A percentile compares a stretch with the other conserved stretches of the same genome.
Evolutionary conservation across 345 rosid genomes (phyloP).

Genomic region (Citrus reticulata): DNA sequence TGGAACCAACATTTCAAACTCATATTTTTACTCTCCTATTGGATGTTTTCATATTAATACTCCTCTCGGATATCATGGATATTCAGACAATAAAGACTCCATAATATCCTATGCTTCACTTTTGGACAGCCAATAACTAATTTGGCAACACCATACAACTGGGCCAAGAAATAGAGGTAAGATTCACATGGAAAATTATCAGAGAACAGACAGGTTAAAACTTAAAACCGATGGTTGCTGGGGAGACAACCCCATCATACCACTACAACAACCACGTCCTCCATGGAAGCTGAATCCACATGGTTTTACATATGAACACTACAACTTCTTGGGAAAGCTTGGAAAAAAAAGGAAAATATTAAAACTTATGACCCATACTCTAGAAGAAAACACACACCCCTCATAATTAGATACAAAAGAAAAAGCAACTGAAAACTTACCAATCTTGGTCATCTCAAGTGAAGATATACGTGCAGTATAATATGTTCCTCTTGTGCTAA

Average conservation of each 20-base stretch:
- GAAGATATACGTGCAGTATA: slow-evolving; percentile 85
- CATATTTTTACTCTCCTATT: not conserved
- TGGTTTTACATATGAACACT: not conserved
- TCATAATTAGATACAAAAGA: not conserved
- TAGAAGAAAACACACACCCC: not conserved
- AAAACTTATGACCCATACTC: not conserved
- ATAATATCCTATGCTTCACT: not conserved
- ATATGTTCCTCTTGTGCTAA: slow-evolving; percentile 85
- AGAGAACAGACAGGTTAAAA: not conserved
- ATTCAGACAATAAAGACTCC: not conserved
- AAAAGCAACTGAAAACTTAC: slow-evolving; percentile 32
- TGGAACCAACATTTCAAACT: not conserved
- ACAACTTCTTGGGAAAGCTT: not conserved
- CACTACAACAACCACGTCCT: not conserved
- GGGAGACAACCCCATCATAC: not conserved
- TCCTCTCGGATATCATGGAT: not conserved
- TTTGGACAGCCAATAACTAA: not conserved
- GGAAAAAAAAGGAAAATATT: not conserved
- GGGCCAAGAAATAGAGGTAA: not conserved
- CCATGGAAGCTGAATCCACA: not conserved
- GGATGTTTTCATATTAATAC: not conserved
- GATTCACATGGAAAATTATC: not conserved
- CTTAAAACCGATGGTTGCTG: not conserved
- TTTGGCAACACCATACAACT: not conserved
- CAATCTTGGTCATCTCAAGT: slow-evolving; percentile 85